These are phyloP conservation scores for Musa acuminata DNA, from an alignment of 176 grass and related monocot genomes.

Conservation along the genomic window DNA sequence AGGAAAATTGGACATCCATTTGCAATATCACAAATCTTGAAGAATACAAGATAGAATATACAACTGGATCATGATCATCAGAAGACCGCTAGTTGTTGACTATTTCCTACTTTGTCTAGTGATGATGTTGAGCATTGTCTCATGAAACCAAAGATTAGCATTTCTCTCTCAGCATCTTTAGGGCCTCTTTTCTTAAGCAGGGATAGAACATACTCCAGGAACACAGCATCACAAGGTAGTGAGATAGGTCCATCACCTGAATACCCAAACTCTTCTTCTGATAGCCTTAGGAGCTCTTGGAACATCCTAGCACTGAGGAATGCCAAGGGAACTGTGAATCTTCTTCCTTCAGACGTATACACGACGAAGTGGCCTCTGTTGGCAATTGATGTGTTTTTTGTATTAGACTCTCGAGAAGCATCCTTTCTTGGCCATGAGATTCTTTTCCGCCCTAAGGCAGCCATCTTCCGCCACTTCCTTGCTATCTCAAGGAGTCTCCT, in stretches of 20 bases:
- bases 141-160: slow-evolving; percentile 18
- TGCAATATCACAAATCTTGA: not conserved
- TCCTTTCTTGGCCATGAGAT: slow-evolving; percentile 11
- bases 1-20: not conserved
- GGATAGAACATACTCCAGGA: slow-evolving; percentile 21
- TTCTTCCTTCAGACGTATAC: slow-evolving; percentile 21
- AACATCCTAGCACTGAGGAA: slow-evolving; percentile 17
- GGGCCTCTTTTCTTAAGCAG: slow-evolving; percentile 21
- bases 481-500: slow-evolving; percentile 8
- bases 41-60: not conserved
- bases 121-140: not conserved
- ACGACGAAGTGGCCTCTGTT: slow-evolving; percentile 35
- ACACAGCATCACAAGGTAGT: slow-evolving; percentile 23
- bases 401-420: slow-evolving; percentile 4
- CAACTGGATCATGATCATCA: not conserved
- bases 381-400: slow-evolving; percentile 31
- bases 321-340: slow-evolving; percentile 28
- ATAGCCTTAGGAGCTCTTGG: slow-evolving; percentile 30
- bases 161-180: slow-evolving; percentile 14
- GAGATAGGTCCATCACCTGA: slow-evolving; percentile 26
- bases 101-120: not conserved
- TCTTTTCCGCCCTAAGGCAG: slow-evolving; percentile 5
- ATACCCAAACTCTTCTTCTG: slow-evolving; percentile 36
- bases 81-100: not conserved
- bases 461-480: slow-evolving; percentile 16